These are phyloP conservation scores for Colletotrichum theobromicola DNA, from an alignment of 2,329 filamentous ascomycete genomes.

Conservation along the genomic window DNA sequence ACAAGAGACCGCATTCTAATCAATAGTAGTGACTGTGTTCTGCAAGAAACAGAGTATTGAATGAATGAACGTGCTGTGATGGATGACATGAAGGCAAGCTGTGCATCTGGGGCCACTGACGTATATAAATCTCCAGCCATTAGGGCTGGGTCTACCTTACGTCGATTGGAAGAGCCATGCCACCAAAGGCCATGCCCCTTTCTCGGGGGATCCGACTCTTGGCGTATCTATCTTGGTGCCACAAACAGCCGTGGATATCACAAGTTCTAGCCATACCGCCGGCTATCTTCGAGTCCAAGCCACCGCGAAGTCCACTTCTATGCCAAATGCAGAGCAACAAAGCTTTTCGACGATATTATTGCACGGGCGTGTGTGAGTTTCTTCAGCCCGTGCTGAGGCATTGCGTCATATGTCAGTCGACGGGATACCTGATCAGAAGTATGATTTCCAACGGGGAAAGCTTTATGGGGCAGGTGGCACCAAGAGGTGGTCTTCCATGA, in stretches of 20 bases:
- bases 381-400: neutral
- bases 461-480: neutral
- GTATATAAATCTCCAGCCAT: neutral
- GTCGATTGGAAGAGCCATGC: too few species aligned
- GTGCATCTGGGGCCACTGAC: too few species aligned
- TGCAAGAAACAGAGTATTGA: neutral
- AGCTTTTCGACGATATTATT: neutral
- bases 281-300: neutral
- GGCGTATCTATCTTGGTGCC: neutral
- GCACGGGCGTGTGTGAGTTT: rapidly evolving
- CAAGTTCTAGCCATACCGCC: neutral
- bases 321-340: rapidly evolving
- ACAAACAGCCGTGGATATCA: rapidly evolving
- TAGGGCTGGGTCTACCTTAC: too few species aligned
- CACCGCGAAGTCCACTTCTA: rapidly evolving
- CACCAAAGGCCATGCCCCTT: too few species aligned
- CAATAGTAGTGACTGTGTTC: neutral
- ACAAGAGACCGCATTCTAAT: neutral
- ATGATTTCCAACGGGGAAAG: neutral
- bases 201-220: neutral
- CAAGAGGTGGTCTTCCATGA: neutral
- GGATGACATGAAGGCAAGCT: neutral
- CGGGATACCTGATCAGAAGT: neutral
- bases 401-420: neutral
- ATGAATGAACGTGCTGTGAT: neutral